A percentile compares a stretch with the other conserved stretches of the same genome.
Evolutionary conservation across 1,284 basidiomycete genomes (phyloP).

Genomic region (Puccinia polysora): DNA sequence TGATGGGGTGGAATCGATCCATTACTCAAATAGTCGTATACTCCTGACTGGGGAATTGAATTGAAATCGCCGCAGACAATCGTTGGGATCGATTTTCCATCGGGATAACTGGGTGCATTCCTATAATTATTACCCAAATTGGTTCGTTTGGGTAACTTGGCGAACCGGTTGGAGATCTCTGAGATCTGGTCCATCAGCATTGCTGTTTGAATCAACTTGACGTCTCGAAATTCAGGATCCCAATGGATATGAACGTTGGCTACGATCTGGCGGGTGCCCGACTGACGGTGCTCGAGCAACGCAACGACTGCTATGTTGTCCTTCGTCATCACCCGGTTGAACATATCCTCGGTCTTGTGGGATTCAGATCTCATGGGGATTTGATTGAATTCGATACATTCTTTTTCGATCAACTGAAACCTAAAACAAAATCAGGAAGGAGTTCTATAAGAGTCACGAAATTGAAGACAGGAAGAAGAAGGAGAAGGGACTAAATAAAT

Average conservation of each 20-base stretch:
- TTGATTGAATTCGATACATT: conserved; percentile 89
- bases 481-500: neutral
- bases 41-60: conserved; percentile 76
- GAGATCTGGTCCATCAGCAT: conserved; percentile 88
- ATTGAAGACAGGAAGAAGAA: neutral
- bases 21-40: conserved; percentile 81
- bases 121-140: conserved; percentile 47
- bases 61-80: conserved; percentile 95
- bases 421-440: conserved; percentile 55
- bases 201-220: conserved; percentile 93
- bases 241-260: conserved; percentile 90
- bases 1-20: conserved; percentile 68
- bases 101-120: conserved; percentile 63
- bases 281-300: conserved; percentile 77
- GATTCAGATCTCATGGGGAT: conserved; percentile 91
- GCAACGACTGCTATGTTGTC: conserved; percentile 89
- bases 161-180: conserved; percentile 78
- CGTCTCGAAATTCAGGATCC: conserved; percentile 88
- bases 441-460: neutral
- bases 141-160: conserved; percentile 70
- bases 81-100: conserved; percentile 81
- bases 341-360: conserved; percentile 99
- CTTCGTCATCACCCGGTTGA: conserved; percentile 93
- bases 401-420: conserved; percentile 87
- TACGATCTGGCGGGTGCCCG: conserved; percentile 80